Conservation (phyloP, 208 protist genomes). For the Porcisia deanei region DNA sequence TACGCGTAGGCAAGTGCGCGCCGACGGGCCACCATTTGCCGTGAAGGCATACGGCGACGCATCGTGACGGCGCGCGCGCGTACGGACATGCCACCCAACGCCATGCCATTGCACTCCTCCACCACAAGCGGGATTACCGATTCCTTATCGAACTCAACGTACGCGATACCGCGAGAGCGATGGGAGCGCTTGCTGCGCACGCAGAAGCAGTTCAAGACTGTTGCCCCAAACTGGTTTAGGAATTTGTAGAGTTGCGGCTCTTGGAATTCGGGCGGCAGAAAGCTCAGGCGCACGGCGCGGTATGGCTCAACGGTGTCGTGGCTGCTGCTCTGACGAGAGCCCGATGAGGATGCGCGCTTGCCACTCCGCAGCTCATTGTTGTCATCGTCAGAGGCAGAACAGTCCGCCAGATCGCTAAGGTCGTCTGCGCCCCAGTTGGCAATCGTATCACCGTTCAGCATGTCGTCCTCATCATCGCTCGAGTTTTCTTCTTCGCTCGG, state of each 20-base stretch:
- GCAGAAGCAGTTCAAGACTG: constrained; percentile 87
- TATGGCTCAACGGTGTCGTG: constrained; percentile 42
- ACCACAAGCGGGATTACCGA: constrained; percentile 64
- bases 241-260: constrained; percentile 91
- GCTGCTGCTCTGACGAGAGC: constrained; percentile 17
- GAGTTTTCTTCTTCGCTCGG: constrained; percentile 21
- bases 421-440: constrained; percentile 27
- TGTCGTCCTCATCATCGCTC: constrained; percentile 32
- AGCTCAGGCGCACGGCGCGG: constrained; percentile 72
- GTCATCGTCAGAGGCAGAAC: constrained; percentile 32
- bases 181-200: constrained; percentile 86
- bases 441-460: constrained; percentile 26
- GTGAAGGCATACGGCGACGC: constrained; percentile 75
- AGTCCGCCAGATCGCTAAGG: constrained; percentile 30
- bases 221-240: constrained; percentile 81
- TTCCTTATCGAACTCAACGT: constrained; percentile 85
- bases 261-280: constrained; percentile 83
- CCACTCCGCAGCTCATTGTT: constrained; percentile 4
- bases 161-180: constrained; percentile 85
- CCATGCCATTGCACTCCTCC: constrained; percentile 90
- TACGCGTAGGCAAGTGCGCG: constrained; percentile 71
- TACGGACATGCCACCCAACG: constrained; percentile 72
- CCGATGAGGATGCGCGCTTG: constrained; percentile 2
- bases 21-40: constrained; percentile 55
- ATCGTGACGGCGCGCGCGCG: constrained; percentile 61